Evolutionary conservation across 768 basidiomycete genomes (phyloP), one percentile per base, ranked within the genome.

Genomic region (Lepiota subincarnata): DNA sequence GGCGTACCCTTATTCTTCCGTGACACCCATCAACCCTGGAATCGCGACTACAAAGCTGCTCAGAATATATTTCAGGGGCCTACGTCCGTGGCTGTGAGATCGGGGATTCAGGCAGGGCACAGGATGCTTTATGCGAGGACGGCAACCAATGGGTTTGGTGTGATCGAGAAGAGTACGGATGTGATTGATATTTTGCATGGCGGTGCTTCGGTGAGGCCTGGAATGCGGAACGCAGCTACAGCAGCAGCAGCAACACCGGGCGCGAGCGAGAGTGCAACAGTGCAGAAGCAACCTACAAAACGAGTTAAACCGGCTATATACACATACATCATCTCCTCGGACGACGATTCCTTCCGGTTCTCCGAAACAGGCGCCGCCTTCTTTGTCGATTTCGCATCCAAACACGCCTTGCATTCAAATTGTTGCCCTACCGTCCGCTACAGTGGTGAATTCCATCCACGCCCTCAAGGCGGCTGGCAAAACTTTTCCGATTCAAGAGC

Each of bases 331-430:
- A 84, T 94, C 63, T 80, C 85, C 3, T 71, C 79, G 4, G 83
- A 86, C 50, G 89, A 89, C 68, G 81, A 89, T 56, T 78, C 87
- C 7, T 76, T 91, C 58, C 80, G 90, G 18, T 92, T 92, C 69
- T 90, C 88, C 22, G 90, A 92, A 66, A 93, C 90, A 2, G 89
- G 89, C 13, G 88, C 89, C 10, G 84, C 87, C 31, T 92, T 92
- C 70, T 89, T 90, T 61, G 87, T 91, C 56, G 87, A 92, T 68
- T 86, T 92, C 64, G 86, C 84, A 39, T 87, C 86, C 22, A 93
- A 94, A 68, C 92, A 93, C 63, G 91, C 89, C 4, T 74, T 93
- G 64, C 90, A 92, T 69, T 75, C 83, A 38, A 87, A 89, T 64
- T 89, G 88, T 63, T 75, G 76, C 13, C 73, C 77, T 56, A 66